Conservation (phyloP, 495 filamentous ascomycete genomes). For the Trichoderma reesei region DNA sequence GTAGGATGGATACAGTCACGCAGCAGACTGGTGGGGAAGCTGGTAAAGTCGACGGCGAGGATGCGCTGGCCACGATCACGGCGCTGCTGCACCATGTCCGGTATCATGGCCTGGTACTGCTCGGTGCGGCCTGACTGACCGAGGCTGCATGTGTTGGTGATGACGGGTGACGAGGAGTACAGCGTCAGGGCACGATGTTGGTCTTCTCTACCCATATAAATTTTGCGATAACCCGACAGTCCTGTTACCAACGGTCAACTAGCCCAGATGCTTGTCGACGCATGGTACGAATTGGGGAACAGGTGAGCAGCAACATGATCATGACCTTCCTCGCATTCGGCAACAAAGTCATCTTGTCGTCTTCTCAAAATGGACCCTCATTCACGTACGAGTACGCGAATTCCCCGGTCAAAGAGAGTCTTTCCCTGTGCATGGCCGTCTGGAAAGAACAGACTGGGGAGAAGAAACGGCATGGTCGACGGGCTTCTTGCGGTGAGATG, state of each 20-base stretch:
- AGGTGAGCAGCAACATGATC: no score
- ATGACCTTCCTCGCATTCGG: no score
- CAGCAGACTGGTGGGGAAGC: background rate
- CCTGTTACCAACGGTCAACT: no score
- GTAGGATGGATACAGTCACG: background rate
- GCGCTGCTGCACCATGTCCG: background rate
- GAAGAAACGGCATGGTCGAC: background rate
- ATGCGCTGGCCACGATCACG: background rate
- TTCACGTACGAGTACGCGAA: no score
- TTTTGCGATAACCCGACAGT: no score
- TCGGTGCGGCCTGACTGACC: background rate
- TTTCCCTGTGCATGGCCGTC: background rate
- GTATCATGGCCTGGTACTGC: background rate
- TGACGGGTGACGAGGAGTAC: background rate
- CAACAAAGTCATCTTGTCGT: no score
- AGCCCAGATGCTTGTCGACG: no score
- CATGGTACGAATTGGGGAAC: no score
- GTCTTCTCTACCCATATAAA: no score
- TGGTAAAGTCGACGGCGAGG: background rate
- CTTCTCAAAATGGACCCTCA: no score
- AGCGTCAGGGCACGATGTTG: background rate
- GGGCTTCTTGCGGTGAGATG: background rate
- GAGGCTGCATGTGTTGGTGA: background rate
- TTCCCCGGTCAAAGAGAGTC: background rate
- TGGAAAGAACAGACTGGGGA: background rate